These are phyloP conservation scores for grape (Vitis vinifera) DNA, from an alignment of 164 flowering plant species.

Conservation along the genomic window ASM3070453v1 NC_081809.1:25697001-25697500, in stretches of 20 bases:
- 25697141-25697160: slow-evolving; percentile 44
- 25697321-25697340: slow-evolving; percentile 57
- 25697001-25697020: background rate
- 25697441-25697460: slow-evolving; percentile 52
- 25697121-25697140: slow-evolving; percentile 30
- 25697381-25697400: slow-evolving; percentile 66
- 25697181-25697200: background rate
- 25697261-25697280: background rate
- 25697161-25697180: background rate
- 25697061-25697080: background rate
- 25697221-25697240: background rate
- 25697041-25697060: background rate
- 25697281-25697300: slow-evolving; percentile 3
- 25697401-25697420: slow-evolving; percentile 36
- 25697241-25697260: background rate
- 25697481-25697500: slow-evolving; percentile 3
- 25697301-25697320: slow-evolving; percentile 30
- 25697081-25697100: slow-evolving; percentile 29
- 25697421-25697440: slow-evolving; percentile 27
- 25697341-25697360: slow-evolving; percentile 82
- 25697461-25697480: background rate
- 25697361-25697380: slow-evolving; percentile 79
- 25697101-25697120: slow-evolving; percentile 19
- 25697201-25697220: background rate
- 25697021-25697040: background rate